Evolutionary conservation across 352 stramenopile genomes (phyloP), one percentile per base, ranked within the genome.

Genomic region (Pythium aristosporum): DNA sequence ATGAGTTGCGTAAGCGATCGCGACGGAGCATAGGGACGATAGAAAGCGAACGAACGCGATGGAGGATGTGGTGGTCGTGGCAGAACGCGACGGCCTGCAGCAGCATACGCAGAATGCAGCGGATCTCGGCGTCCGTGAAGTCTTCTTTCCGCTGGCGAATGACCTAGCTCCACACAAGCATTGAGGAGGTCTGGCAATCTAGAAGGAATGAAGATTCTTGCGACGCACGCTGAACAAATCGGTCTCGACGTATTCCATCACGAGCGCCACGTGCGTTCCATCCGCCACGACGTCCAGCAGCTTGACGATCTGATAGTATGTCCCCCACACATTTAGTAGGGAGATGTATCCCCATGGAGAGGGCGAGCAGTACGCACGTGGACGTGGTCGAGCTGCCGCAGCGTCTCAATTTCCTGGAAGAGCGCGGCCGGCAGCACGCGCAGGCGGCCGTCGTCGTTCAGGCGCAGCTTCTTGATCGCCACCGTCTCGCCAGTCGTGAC

Each of bases 331-430:
- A 8, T 4, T 8, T n/a, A 20, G 13, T n/a, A 21, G 18, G 21
- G 18, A 46, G 9, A 4, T 28, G 4, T 4, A 2, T 4, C 25
- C 34, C 34, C 8, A 39, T 5, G 8, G 11, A 39, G 7, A 9
- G 8, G 7, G 11, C 8, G 2, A 39, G 34, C 34, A 39, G 20
- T 28, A 48, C 65, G 23, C 65, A 91, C 79, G 54, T 89, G 90
- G 5, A 76, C 69, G 65, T 94, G 85, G 34, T 79, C 71, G 43
- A 92, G 71, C 57, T 94, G 85, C 1, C 82, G 79, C 74, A 92
- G 71, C 34, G 77, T 71, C 63, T 94, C 77, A 57, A 92, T 87
- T 67, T 91, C 85, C 53, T 91, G 80, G 71, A 92, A 91, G 25
- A 85, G 76, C 32, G 70, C 58, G 12, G 75, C 77, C 9, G 82